Percentiles rank a stretch among this genome's conserved stretches.
Evolutionary conservation across 2,329 filamentous ascomycete species (phyloP).

Genomic region (Fusarium irregulare): DNA sequence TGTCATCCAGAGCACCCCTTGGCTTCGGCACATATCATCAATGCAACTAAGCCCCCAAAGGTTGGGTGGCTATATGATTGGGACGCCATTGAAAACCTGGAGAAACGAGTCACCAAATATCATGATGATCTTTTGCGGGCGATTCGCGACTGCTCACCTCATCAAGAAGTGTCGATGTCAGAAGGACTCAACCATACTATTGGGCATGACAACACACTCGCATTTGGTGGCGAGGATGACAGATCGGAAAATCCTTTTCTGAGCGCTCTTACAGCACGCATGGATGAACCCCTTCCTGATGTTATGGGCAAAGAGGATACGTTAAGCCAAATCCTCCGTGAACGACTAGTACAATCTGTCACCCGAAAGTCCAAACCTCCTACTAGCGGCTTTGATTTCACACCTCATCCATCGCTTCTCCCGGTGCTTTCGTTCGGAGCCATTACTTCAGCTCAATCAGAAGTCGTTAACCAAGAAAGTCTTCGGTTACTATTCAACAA

Average conservation of each 20-base stretch:
- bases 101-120: slow-evolving; percentile 64
- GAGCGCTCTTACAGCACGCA: slow-evolving; percentile 10
- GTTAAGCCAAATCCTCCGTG: slow-evolving; percentile 55
- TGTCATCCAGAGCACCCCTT: slow-evolving; percentile 80
- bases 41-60: slow-evolving; percentile 62
- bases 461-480: slow-evolving; percentile 80
- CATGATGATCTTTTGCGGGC: slow-evolving; percentile 45
- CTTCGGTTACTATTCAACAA: slow-evolving; percentile 79
- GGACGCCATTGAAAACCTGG: slow-evolving; percentile 73
- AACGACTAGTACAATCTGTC: slow-evolving; percentile 51
- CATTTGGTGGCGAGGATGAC: slow-evolving; percentile 60
- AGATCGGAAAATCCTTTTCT: slow-evolving; percentile 45
- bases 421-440: slow-evolving; percentile 81
- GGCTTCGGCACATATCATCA: slow-evolving; percentile 62
- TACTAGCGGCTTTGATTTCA: slow-evolving; percentile 50
- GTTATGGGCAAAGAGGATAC: slow-evolving; percentile 46
- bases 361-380: slow-evolving; percentile 44
- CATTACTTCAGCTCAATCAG: slow-evolving; percentile 78
- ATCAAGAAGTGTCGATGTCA: not conserved
- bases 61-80: slow-evolving; percentile 79
- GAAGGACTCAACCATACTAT: not conserved
- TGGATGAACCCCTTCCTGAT: slow-evolving; percentile 47
- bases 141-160: slow-evolving; percentile 20
- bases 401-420: slow-evolving; percentile 68
- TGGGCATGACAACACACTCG: slow-evolving; percentile 48